Base-by-base conservation (phyloP, 148 eudicot species). In the Vaccinium macrocarpon region DNA sequence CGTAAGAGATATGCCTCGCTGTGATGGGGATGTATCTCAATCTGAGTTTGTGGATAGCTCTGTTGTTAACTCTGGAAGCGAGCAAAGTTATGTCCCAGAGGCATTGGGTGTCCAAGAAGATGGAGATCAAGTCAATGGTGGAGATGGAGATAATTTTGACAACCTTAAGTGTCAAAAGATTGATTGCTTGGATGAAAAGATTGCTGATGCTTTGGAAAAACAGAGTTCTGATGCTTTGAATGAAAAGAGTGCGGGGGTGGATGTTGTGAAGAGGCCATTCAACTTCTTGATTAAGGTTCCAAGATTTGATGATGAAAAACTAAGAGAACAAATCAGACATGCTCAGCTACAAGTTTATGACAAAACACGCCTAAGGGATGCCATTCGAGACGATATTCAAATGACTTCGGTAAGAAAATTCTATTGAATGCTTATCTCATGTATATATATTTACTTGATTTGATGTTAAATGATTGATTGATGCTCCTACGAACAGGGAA, bases 231-330 rank as follows among this genome's bases (percentile, higher is more conserved):
- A 86, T 86, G 85, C 86, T 75, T 29, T 42, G 56, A 84, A 88
- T 80, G 94, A 72, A 84, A 87, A 85, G 25, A 87, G 82, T 81
- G 48, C 71, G 38, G 85, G 57, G 77, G 81, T 85, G 84, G 91
- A 89, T 84, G 42, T 57, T 74, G 83, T 84, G 79, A 86, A 84
- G 86, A 92, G 87, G 84, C 98, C 97, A 32, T 93, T 95, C 86
- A 82, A 90, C 87, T 97, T 90, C 87, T 85, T 97, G 87, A 89
- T 94, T 76, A 95, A 87, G 87, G 56, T 92, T 80, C 98, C 98
- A 42, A 95, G 90, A 86, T 92, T 87, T 88, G 94, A 92, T 13
- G 96, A 95, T 85, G 93, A 87, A 53, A 90, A 88, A 38, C 90
- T 88, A 49, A 89, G 78, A 82, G 96, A 97, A 77, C 92, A 90